Evolutionary conservation across 2,329 filamentous ascomycete genomes (phyloP).

Genomic region (Nigrospora oryzae): DNA sequence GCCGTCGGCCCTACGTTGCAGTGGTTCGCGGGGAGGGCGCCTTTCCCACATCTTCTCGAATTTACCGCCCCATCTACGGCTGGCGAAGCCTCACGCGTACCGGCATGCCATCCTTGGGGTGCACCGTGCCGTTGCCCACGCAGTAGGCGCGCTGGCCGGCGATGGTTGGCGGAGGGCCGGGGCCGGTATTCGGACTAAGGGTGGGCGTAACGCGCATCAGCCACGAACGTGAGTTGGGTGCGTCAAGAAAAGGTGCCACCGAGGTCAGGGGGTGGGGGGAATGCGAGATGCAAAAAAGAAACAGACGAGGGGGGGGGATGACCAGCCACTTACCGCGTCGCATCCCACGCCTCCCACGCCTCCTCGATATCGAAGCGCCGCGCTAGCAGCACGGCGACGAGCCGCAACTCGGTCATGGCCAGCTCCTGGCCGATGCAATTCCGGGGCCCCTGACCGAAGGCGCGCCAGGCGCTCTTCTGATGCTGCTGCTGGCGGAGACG

Average conservation of each 20-base stretch:
- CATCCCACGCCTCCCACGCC: conserved; percentile 30
- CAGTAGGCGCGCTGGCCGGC: conserved; percentile 21
- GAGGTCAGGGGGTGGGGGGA: neutral
- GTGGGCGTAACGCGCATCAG: too few relatives aligned
- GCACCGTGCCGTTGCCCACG: conserved; percentile 15
- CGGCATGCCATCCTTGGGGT: conserved; percentile 28
- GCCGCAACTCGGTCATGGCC: conserved; percentile 41
- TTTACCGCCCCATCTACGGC: too few relatives aligned
- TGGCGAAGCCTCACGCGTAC: conserved; percentile 19
- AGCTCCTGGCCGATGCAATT: conserved; percentile 50
- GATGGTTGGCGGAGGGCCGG: conserved; percentile 8
- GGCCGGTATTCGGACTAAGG: too few relatives aligned
- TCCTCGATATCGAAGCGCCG: conserved; percentile 41
- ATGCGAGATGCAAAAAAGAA: neutral
- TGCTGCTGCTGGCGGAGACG: conserved; percentile 14
- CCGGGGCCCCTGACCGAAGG: conserved; percentile 44
- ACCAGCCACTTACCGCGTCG: conserved; percentile 11
- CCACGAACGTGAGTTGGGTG: too few relatives aligned
- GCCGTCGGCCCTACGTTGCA: too few relatives aligned
- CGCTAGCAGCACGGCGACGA: conserved; percentile 38
- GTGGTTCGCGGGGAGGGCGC: too few relatives aligned
- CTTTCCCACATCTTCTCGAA: too few relatives aligned
- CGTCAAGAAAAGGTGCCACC: too few relatives aligned
- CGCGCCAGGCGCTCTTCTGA: conserved; percentile 34
- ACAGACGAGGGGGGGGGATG: too few relatives aligned